Percentiles rank a stretch among this genome's conserved stretches.
Evolutionary conservation across 331 rosid species (phyloP).

Genomic region (Rhamnella rubrinervis): DNA sequence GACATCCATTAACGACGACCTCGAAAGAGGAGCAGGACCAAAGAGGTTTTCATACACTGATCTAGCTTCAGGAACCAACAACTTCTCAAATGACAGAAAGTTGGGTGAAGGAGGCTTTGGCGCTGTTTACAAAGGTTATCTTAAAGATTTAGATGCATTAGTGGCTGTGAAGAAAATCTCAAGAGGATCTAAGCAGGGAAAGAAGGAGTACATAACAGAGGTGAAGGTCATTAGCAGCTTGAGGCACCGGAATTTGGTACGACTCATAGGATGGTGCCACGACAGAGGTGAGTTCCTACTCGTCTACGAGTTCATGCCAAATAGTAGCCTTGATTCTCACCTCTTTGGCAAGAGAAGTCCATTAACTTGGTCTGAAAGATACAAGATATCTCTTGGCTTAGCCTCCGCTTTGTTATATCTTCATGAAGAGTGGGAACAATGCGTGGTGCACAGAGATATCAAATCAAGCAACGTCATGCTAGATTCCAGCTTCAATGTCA

Average conservation of each 20-base stretch:
- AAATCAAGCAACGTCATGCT: neutral
- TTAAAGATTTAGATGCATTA: neutral
- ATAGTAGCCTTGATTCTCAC: neutral
- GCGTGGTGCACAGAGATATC: neutral
- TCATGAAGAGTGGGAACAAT: slow-evolving; percentile 2
- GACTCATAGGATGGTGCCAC: slow-evolving; percentile 8
- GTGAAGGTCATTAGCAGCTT: slow-evolving; percentile 5
- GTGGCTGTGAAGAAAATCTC: slow-evolving; percentile 1
- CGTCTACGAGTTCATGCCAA: slow-evolving; percentile 3
- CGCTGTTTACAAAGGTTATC: neutral
- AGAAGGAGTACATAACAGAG: slow-evolving; percentile 3
- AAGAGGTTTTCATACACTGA: neutral
- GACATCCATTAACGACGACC: neutral
- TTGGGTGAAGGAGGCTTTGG: slow-evolving; percentile 2
- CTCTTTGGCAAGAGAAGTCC: neutral
- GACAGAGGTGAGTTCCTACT: slow-evolving; percentile 1
- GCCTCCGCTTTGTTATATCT: neutral
- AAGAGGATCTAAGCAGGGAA: neutral
- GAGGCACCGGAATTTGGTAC: neutral
- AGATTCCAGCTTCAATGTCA: neutral
- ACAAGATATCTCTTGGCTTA: neutral
- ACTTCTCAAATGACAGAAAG: neutral
- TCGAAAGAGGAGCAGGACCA: slow-evolving; percentile 3
- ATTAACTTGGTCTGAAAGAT: neutral
- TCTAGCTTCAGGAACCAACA: neutral